Percentiles rank a stretch among this genome's conserved stretches.
Evolutionary conservation across 2,329 filamentous ascomycete genomes (phyloP).

Genomic region (Penicillium rolfsii): DNA sequence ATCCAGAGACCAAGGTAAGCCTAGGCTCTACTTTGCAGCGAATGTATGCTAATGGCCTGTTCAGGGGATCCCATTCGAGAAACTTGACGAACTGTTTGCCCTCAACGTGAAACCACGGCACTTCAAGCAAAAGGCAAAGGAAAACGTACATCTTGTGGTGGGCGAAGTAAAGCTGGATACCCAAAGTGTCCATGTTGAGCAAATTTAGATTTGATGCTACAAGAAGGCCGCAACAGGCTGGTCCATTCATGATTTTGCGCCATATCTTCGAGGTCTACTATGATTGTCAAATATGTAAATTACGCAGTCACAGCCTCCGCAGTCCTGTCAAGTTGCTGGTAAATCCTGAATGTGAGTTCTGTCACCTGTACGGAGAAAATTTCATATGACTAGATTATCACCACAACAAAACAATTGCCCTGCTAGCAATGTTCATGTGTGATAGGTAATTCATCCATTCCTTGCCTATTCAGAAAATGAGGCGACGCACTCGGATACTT

Average conservation of each 20-base stretch:
- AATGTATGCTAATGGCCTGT: neutral
- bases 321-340: neutral
- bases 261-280: neutral
- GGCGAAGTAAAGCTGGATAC: neutral
- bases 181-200: neutral
- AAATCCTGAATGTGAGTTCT: too few relatives aligned
- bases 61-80: neutral
- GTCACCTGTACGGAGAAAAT: too few relatives aligned
- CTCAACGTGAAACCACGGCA: neutral
- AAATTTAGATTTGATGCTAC: neutral
- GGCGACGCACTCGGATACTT: too few relatives aligned
- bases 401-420: too few relatives aligned
- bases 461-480: too few relatives aligned
- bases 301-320: neutral
- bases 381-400: too few relatives aligned
- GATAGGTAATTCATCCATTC: too few relatives aligned
- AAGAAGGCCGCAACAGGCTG: neutral
- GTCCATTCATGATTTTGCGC: neutral
- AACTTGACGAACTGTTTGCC: neutral
- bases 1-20: neutral
- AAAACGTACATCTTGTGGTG: neutral
- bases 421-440: too few relatives aligned
- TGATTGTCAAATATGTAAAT: neutral
- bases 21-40: neutral
- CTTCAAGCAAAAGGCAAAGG: neutral